Conservation (phyloP, 805 yeast genomes). For the Starmerella vaccinii region DNA sequence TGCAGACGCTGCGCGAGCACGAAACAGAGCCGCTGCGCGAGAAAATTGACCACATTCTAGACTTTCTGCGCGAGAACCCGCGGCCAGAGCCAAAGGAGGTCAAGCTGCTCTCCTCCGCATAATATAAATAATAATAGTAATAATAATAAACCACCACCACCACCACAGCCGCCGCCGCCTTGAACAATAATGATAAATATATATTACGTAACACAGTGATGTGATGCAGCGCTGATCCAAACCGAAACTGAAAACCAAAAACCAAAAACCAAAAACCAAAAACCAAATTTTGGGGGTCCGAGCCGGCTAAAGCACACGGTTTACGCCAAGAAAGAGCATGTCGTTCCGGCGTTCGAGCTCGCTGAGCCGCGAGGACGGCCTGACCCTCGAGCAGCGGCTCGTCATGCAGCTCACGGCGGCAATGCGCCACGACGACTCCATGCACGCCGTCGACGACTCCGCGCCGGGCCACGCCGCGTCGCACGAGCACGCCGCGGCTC, state of each 20-base stretch:
- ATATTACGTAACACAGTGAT: no score
- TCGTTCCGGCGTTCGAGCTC: constrained; percentile 7
- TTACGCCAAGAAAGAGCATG: neutral
- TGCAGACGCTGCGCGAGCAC: neutral
- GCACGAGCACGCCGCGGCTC: neutral
- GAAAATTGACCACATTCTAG: constrained; percentile 15
- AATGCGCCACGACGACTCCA: constrained; percentile 18
- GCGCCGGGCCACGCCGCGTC: neutral
- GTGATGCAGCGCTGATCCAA: no score
- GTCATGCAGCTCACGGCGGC: constrained; percentile 23
- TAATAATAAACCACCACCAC: no score
- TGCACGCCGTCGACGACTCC: neutral
- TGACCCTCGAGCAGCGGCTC: constrained; percentile 22
- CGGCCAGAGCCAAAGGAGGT: constrained; percentile 5
- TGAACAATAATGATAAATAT: no score
- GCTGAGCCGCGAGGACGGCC: constrained; percentile 11
- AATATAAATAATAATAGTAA: no score
- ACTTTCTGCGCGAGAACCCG: constrained; percentile 11
- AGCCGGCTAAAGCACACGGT: no score
- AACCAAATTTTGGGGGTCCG: no score
- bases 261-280: no score
- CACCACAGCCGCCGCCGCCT: no score
- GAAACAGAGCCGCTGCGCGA: constrained; percentile 11
- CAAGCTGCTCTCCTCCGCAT: constrained; percentile 4
- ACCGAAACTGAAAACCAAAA: no score